Evolutionary conservation across 2,329 filamentous ascomycete genomes (phyloP).

Genomic region (Penicillium sp.): DNA sequence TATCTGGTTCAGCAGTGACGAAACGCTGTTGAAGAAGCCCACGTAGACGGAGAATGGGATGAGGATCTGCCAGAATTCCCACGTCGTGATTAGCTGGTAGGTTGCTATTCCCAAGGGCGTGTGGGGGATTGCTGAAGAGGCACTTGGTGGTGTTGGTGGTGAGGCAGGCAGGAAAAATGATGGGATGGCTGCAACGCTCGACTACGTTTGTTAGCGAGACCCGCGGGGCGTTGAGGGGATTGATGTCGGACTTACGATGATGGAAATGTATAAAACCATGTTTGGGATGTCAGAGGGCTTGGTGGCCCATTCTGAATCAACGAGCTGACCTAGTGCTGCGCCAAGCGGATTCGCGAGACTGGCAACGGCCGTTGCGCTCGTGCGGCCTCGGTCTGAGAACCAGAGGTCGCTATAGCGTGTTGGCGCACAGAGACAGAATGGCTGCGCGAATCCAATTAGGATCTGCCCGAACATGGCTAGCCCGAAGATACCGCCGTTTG

Average conservation of each 20-base stretch:
- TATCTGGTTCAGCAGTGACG: constrained; percentile 86
- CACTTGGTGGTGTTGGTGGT: constrained; percentile 75
- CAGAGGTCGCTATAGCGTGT: constrained; percentile 91
- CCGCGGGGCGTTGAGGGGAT: background rate
- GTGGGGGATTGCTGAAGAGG: constrained; percentile 61
- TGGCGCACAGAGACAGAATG: constrained; percentile 86
- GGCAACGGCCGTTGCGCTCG: constrained; percentile 82
- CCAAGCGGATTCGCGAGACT: constrained; percentile 89
- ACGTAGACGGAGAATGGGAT: constrained; percentile 83
- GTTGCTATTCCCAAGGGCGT: constrained; percentile 59
- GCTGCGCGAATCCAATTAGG: constrained; percentile 83
- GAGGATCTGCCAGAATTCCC: constrained; percentile 78
- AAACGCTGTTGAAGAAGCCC: constrained; percentile 90
- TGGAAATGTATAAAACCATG: constrained; percentile 81
- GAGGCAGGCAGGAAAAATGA: constrained; percentile 76
- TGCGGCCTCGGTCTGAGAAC: constrained; percentile 83
- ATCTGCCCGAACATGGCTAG: constrained; percentile 90
- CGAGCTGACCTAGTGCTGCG: constrained; percentile 82
- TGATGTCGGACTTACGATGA: constrained; percentile 65
- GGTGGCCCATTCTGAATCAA: constrained; percentile 75
- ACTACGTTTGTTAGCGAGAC: constrained; percentile 38
- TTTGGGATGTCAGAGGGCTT: constrained; percentile 66
- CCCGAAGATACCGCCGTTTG: constrained; percentile 65
- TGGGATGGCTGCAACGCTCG: constrained; percentile 67
- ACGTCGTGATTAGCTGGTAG: constrained; percentile 56